A percentile compares a stretch with the other conserved stretches of the same genome.
phyloP scores from a whole-genome alignment of 2,329 filamentous ascomycete species.

The Aspergillus sclerotialis region DNA sequence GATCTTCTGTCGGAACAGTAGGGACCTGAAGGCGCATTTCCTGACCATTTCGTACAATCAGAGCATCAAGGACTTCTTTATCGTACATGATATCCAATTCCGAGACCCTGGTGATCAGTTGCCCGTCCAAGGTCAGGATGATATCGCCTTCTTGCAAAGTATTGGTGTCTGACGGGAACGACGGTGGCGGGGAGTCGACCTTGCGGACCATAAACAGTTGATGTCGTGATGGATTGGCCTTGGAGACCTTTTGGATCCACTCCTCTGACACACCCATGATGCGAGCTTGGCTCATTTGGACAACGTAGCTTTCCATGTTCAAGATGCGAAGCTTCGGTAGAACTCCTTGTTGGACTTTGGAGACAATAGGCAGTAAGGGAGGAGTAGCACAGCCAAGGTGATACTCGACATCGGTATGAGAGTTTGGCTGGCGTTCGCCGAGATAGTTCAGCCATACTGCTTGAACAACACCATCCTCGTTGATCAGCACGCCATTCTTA shows the following conservation, averaged over 20 bases:
- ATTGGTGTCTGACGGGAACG: conserved; percentile 39
- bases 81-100: conserved; percentile 97
- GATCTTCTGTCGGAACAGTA: conserved; percentile 79
- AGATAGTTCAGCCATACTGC: conserved; percentile 96
- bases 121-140: conserved; percentile 80
- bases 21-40: conserved; percentile 71
- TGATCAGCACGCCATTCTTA: conserved; percentile 85
- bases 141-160: conserved; percentile 85
- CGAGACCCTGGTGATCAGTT: conserved; percentile 85
- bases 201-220: conserved; percentile 99
- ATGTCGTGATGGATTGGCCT: conserved; percentile 83
- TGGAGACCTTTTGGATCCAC: conserved; percentile 86
- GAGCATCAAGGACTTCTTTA: conserved; percentile 71
- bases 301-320: conserved; percentile 87
- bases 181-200: conserved; percentile 57
- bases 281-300: conserved; percentile 93
- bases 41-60: conserved; percentile 77
- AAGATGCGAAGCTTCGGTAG: conserved; percentile 81
- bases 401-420: conserved; percentile 88
- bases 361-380: conserved; percentile 79
- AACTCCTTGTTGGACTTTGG: conserved; percentile 72
- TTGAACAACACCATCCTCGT: conserved; percentile 85
- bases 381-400: conserved; percentile 88
- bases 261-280: conserved; percentile 96
- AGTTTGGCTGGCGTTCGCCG: conserved; percentile 72